phyloP scores from a whole-genome alignment of 2,329 filamentous ascomycete genomes.

The Neurospora sp. region DNA sequence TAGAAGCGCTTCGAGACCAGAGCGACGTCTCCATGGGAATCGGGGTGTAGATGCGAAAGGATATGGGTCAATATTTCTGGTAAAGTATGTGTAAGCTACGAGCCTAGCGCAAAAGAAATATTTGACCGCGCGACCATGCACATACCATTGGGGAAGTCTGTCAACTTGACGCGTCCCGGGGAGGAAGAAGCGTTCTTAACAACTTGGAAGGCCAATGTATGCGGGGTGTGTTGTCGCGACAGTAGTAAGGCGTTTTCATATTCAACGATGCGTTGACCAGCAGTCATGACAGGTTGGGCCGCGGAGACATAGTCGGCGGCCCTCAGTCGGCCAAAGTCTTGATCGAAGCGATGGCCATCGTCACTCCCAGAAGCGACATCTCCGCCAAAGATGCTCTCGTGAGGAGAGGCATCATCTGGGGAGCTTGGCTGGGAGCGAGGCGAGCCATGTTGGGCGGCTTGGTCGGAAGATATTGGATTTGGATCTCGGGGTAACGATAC shows the following conservation, averaged over 20 bases:
- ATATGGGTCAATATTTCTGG: constrained; percentile 87
- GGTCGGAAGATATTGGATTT: constrained; percentile 14
- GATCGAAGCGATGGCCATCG: constrained; percentile 35
- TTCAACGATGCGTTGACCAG: constrained; percentile 46
- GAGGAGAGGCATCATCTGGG: constrained; percentile 27
- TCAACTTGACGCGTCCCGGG: constrained; percentile 33
- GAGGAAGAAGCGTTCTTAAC: constrained; percentile 34
- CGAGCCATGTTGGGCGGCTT: constrained; percentile 48
- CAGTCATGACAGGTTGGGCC: constrained; percentile 22
- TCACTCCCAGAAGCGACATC: constrained; percentile 23
- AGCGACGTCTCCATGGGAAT: constrained; percentile 71
- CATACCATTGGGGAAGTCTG: constrained; percentile 73
- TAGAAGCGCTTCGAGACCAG: constrained; percentile 85
- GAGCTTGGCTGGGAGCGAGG: constrained; percentile 31
- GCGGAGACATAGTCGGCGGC: constrained; percentile 21
- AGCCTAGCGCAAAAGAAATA: neutral
- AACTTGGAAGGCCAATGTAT: constrained; percentile 45
- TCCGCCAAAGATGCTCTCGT: constrained; percentile 21
- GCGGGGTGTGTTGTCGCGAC: constrained; percentile 36
- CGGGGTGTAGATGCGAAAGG: constrained; percentile 78
- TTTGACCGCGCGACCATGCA: constrained; percentile 7
- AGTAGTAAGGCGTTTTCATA: constrained; percentile 50
- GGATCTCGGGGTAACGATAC: neutral
- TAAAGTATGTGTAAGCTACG: constrained; percentile 15
- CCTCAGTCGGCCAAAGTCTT: constrained; percentile 44